Evolutionary conservation across 2,329 filamentous ascomycete species (phyloP).

Genomic region (Verruconis gallopava): DNA sequence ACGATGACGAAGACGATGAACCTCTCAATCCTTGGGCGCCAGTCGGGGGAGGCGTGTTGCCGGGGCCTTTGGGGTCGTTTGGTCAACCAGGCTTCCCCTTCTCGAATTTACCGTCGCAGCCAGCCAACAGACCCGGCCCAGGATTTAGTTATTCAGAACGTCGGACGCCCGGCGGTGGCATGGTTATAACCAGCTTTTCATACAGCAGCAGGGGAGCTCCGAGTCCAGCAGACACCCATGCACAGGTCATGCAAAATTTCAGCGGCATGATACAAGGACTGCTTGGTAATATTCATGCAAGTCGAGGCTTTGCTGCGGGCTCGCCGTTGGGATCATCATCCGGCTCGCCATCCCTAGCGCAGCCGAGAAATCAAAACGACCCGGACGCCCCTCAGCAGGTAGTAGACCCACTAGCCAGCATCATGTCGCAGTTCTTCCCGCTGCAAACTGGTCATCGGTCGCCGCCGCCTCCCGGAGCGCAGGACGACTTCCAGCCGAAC

Average conservation of each 20-base stretch:
- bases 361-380: not conserved
- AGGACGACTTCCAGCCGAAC: slow-evolving; percentile 16
- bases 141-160: not conserved
- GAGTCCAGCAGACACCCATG: not conserved
- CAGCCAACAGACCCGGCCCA: not conserved
- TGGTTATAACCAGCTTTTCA: not conserved
- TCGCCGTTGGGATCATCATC: not conserved
- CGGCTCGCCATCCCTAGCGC: not conserved
- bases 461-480: not conserved
- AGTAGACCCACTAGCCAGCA: not conserved
- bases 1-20: slow-evolving; percentile 11
- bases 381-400: not conserved
- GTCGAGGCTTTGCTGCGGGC: not conserved
- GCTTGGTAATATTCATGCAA: not conserved
- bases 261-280: not conserved
- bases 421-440: not conserved
- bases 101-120: not conserved
- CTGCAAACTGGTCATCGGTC: not conserved
- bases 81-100: not conserved
- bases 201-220: not conserved
- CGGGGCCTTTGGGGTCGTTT: too few relatives aligned
- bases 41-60: too few relatives aligned
- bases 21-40: slow-evolving; percentile 10
- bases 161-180: not conserved
- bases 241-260: not conserved